phyloP scores from a whole-genome alignment of 2,329 filamentous ascomycete genomes.

The Phialocephala subalpina region DNA sequence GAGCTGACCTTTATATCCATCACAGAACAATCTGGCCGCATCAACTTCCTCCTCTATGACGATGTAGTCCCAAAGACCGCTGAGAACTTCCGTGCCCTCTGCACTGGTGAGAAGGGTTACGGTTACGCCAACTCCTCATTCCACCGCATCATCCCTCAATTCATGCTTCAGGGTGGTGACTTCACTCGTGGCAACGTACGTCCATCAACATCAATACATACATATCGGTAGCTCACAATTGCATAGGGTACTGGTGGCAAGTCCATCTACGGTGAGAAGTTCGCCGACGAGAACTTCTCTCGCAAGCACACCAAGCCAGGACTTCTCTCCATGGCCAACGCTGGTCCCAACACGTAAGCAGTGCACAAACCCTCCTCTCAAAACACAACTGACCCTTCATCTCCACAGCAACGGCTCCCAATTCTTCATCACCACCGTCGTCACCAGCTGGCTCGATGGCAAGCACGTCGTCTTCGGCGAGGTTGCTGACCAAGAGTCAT shows the following conservation, averaged over 20 bases:
- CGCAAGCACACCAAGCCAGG: constrained; percentile 77
- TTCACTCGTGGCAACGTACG: constrained; percentile 92
- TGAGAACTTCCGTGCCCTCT: constrained; percentile 94
- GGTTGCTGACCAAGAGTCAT: constrained; percentile 55
- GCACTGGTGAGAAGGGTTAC: constrained; percentile 83
- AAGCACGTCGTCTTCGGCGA: constrained; percentile 89
- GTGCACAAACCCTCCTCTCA: constrained; percentile 64
- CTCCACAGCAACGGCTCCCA: constrained; percentile 90
- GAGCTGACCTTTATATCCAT: constrained; percentile 38
- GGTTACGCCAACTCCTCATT: constrained; percentile 86
- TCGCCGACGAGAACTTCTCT: constrained; percentile 90
- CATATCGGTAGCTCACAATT: constrained; percentile 64
- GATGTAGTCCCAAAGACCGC: constrained; percentile 90
- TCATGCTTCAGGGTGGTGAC: constrained; percentile 97
- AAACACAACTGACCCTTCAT: constrained; percentile 63
- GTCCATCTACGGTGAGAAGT: constrained; percentile 96
- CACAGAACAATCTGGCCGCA: constrained; percentile 73
- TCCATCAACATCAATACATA: constrained; percentile 28
- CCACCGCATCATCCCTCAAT: constrained; percentile 91
- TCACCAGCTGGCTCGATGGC: constrained; percentile 84
- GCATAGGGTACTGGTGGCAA: constrained; percentile 81
- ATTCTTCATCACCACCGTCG: constrained; percentile 96
- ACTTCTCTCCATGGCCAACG: constrained; percentile 94
- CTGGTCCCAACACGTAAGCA: constrained; percentile 87
- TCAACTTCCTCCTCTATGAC: constrained; percentile 85